phyloP scores from a whole-genome alignment of 768 basidiomycete species.

The Hypsizygus marmoreus region DNA sequence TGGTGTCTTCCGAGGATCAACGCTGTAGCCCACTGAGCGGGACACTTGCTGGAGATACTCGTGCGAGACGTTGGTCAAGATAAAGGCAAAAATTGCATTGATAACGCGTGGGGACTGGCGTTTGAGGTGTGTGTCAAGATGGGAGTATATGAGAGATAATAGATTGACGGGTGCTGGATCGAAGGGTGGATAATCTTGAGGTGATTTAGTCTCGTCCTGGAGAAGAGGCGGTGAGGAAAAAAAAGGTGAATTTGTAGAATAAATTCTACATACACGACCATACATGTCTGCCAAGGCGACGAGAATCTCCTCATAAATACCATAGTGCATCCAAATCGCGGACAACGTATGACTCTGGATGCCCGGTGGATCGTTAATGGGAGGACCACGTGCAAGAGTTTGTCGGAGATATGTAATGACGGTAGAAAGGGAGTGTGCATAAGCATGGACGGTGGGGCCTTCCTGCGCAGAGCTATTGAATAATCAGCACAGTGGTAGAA shows the following conservation, averaged over 20 bases:
- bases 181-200: constrained; percentile 44
- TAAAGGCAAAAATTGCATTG: constrained; percentile 61
- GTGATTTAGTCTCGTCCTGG: constrained; percentile 33
- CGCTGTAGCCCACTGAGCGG: constrained; percentile 57
- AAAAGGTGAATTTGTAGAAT: not conserved
- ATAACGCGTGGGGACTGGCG: constrained; percentile 49
- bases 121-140: constrained; percentile 55
- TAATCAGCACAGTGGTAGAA: constrained; percentile 2
- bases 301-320: constrained; percentile 48
- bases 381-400: constrained; percentile 40
- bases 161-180: constrained; percentile 49
- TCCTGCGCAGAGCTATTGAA: constrained; percentile 42
- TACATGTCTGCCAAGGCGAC: constrained; percentile 58
- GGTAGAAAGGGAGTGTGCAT: constrained; percentile 64
- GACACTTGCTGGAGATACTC: constrained; percentile 64
- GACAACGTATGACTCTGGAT: constrained; percentile 30
- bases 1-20: constrained; percentile 27
- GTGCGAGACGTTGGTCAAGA: constrained; percentile 64
- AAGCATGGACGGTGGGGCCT: constrained; percentile 63
- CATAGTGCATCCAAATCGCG: constrained; percentile 53
- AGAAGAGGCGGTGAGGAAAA: not conserved
- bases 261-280: constrained; percentile 52
- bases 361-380: constrained; percentile 25
- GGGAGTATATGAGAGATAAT: constrained; percentile 62
- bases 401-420: constrained; percentile 54